Evolutionary conservation across 768 basidiomycete genomes (phyloP), one percentile per base, ranked within the genome.

Genomic region (Boletus pseudopeckii): DNA sequence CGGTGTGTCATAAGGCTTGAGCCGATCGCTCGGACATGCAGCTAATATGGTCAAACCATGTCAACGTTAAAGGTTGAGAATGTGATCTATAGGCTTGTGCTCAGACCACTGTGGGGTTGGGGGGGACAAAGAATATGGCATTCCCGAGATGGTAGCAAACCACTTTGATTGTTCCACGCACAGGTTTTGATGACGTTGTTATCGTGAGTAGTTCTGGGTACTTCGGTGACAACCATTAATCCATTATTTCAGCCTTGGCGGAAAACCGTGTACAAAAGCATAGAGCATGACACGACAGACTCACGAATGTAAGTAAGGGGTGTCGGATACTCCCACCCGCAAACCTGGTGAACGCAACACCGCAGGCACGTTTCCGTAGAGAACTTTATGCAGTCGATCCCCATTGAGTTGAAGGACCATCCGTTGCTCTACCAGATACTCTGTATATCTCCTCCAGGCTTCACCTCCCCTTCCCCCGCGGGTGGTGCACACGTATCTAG

Each of bases 361-460:
- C 44, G 26, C 45, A 41, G 65, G 45, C 47, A 53, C 13, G 26
- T 51, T 61, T 7, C 68, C 70, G 30, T 69, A 62, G 30, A 72
- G 42, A 5, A 62, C 76, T 37, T 67, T 68, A 36, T 71, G 69
- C 53, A 84, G 66, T 51, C 71, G 65, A 7, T 75, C 67, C 62
- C 60, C 83, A 70, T 44, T 58, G 30, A 86, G 70, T 38, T 66
- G 72, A 30, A 84, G 62, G 17, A 88, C 85, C 64, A 85, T 66
- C 33, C 75, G 78, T 14, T 74, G 70, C 28, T 80, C 76, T 13
- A 69, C 65, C 63, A 88, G 60, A 66, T 77, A 88, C 48, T 81
- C 68, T 22, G 79, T 78, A 63, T 84, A 88, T 55, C 84, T 73
- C 56, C 72, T 72, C 87, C 86, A 88, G 20, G 80, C 79, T 40